Percentiles rank a stretch among this genome's conserved stretches.
phyloP scores from a whole-genome alignment of 2,329 filamentous ascomycete genomes.

The Beauveria pseudobassiana region DNA sequence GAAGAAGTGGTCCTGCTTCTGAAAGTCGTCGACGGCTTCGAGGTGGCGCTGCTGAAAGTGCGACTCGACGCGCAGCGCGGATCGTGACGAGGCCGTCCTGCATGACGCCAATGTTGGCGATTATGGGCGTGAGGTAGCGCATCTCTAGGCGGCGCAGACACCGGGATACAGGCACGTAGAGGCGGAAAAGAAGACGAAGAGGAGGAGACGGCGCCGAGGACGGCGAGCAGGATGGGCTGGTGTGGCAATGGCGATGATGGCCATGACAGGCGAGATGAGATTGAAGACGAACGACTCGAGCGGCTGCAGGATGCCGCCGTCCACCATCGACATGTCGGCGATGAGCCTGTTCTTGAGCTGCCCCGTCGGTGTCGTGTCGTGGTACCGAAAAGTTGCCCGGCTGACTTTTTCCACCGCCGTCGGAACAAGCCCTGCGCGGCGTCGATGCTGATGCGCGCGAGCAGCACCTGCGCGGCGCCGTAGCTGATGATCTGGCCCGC shows the following conservation, averaged over 20 bases:
- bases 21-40: constrained; percentile 75
- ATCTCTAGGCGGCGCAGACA: constrained; percentile 79
- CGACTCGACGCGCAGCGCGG: constrained; percentile 64
- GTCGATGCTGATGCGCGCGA: constrained; percentile 71
- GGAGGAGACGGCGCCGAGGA: constrained; percentile 60
- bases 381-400: constrained; percentile 79
- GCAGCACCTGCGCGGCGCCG: constrained; percentile 55
- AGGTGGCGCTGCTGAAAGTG: constrained; percentile 78
- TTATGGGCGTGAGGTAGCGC: constrained; percentile 79
- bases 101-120: constrained; percentile 87
- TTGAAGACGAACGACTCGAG: constrained; percentile 66
- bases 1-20: constrained; percentile 94
- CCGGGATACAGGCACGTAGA: constrained; percentile 77
- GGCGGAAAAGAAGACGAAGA: constrained; percentile 69
- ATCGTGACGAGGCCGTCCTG: constrained; percentile 82
- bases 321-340: constrained; percentile 81
- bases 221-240: constrained; percentile 67
- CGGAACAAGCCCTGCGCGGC: constrained; percentile 71
- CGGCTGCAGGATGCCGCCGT: constrained; percentile 73
- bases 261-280: constrained; percentile 62
- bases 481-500: constrained; percentile 51
- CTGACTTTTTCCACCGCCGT: constrained; percentile 67
- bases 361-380: constrained; percentile 83
- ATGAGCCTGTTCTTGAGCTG: constrained; percentile 89
- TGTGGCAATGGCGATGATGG: constrained; percentile 73